phyloP scores from a whole-genome alignment of 176 grass and related monocot genomes.

The Echinochloa phyllopogon region DNA sequence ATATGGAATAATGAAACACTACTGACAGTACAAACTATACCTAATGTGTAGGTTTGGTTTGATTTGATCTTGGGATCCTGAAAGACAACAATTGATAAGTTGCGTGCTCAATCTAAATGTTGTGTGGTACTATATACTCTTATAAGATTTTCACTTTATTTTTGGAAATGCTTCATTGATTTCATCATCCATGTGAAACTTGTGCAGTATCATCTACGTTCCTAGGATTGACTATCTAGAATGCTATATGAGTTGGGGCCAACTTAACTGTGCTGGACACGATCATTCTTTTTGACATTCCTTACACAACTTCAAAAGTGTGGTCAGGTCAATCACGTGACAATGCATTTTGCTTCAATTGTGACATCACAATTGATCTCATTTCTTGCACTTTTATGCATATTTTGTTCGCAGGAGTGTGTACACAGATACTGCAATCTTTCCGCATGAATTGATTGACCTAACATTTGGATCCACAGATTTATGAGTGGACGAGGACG shows the following conservation, averaged over 20 bases:
- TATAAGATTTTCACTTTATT: not conserved
- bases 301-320: conserved; percentile 5
- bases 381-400: conserved; percentile 2
- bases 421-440: conserved; percentile 15
- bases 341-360: conserved; percentile 37
- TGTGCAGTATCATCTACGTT: conserved; percentile 11
- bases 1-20: conserved; percentile 21
- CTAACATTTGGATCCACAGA: conserved; percentile 45
- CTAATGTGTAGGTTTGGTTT: not conserved
- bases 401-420: conserved; percentile 26
- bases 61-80: conserved; percentile 7
- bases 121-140: conserved; percentile 3
- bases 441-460: conserved; percentile 43
- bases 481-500: conserved; percentile 41
- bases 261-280: conserved; percentile 15
- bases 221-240: conserved; percentile 17
- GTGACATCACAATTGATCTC: conserved; percentile 9
- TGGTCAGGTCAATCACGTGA: conserved; percentile 20
- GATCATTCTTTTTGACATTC: conserved; percentile 27
- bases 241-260: conserved; percentile 28
- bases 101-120: conserved; percentile 7
- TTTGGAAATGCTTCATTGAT: conserved; percentile 13
- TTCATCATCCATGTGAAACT: conserved; percentile 19
- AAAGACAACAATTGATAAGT: conserved; percentile 4
- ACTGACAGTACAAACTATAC: conserved; percentile 10